Evolutionary conservation across 148 eudicot genomes (phyloP).

Genomic region (Chenopodium quinoa): DNA sequence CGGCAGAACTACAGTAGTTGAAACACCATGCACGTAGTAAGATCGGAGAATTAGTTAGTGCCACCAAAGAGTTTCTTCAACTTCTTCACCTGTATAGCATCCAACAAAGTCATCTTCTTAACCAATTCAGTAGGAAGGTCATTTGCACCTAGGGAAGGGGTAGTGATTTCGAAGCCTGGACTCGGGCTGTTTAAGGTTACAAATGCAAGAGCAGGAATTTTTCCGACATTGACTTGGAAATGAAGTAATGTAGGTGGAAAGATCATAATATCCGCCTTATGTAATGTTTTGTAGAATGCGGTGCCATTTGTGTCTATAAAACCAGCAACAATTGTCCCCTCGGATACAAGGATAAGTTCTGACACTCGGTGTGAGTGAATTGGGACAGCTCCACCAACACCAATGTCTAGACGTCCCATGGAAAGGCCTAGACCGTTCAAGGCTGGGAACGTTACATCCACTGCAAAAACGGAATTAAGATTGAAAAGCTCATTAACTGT

Average conservation of each 20-base stretch:
- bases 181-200: constrained; percentile 22
- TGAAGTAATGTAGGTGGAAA: constrained; percentile 22
- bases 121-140: constrained; percentile 13
- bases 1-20: too few relatives aligned
- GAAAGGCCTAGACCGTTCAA: constrained; percentile 27
- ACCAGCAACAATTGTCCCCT: constrained; percentile 23
- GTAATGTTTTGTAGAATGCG: constrained; percentile 18
- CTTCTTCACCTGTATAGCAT: constrained; percentile 17
- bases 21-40: too few relatives aligned
- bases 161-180: constrained; percentile 6
- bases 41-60: not conserved
- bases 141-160: constrained; percentile 1
- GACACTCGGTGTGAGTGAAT: constrained; percentile 22
- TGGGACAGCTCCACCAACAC: constrained; percentile 19
- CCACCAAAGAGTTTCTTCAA: constrained; percentile 25
- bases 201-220: constrained; percentile 16
- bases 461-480: not conserved
- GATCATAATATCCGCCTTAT: constrained; percentile 28
- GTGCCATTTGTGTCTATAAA: constrained; percentile 18
- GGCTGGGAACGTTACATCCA: constrained; percentile 11
- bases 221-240: constrained; percentile 19
- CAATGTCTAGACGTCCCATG: constrained; percentile 20
- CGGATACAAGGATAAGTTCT: not conserved
- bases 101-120: constrained; percentile 9
- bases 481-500: not conserved